A percentile compares a stretch with the other conserved stretches of the same genome.
These are phyloP conservation scores for Fomitopsis schrenkii DNA, from an alignment of 1,284 basidiomycete genomes.

Conservation along the genomic window DNA sequence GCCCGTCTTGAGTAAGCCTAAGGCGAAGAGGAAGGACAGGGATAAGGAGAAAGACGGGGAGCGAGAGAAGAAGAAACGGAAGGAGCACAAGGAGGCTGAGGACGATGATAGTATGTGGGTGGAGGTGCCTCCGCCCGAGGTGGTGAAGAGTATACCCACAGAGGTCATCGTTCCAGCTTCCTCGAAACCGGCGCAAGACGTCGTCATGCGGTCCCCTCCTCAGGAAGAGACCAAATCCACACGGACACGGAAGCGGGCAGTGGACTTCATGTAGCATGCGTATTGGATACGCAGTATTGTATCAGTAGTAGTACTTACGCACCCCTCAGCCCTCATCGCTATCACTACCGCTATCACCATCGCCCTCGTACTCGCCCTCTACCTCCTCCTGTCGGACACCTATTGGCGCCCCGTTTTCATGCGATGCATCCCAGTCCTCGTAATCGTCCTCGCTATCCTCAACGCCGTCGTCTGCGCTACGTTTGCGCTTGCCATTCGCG, in stretches of 20 bases:
- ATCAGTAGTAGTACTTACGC: constrained; percentile 1
- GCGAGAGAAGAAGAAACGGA: constrained; percentile 30
- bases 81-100: constrained; percentile 31
- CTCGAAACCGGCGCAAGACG: background rate
- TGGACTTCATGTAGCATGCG: constrained; percentile 55
- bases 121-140: constrained; percentile 50
- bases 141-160: constrained; percentile 29
- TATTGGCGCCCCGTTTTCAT: constrained; percentile 4
- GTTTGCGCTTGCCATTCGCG: constrained; percentile 35
- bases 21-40: constrained; percentile 32
- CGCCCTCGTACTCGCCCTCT: constrained; percentile 7
- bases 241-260: constrained; percentile 55
- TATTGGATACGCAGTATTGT: constrained; percentile 2
- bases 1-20: constrained; percentile 33
- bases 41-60: constrained; percentile 25
- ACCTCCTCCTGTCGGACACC: constrained; percentile 5
- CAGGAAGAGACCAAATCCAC: constrained; percentile 18
- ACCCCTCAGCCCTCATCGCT: constrained; percentile 11
- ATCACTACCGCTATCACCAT: constrained; percentile 4
- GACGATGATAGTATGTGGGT: constrained; percentile 60
- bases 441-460: constrained; percentile 7
- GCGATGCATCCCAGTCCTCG: constrained; percentile 1
- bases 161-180: constrained; percentile 20
- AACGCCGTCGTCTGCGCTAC: constrained; percentile 21
- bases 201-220: background rate